These are phyloP conservation scores for Penicillium cinerascens DNA, from an alignment of 495 filamentous ascomycete species.

Conservation along the genomic window DNA sequence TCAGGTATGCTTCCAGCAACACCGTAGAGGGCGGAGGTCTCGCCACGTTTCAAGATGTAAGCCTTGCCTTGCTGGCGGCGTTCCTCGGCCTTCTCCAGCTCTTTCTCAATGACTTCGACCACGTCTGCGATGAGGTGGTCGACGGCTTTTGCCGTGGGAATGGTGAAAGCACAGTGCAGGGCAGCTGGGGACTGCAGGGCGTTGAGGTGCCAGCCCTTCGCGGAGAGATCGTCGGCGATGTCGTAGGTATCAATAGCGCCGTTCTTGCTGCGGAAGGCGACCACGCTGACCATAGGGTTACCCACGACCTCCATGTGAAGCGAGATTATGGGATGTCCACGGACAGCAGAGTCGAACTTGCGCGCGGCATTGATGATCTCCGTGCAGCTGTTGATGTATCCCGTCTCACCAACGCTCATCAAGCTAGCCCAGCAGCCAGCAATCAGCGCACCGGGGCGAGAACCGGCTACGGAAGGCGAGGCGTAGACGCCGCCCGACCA, in stretches of 20 bases:
- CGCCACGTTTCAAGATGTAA: conserved; percentile 49
- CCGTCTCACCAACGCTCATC: conserved; percentile 83
- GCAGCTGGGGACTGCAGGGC: conserved; percentile 87
- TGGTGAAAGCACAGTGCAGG: conserved; percentile 94
- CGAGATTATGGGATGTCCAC: conserved; percentile 58
- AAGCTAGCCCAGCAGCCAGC: conserved; percentile 90
- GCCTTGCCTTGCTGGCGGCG: conserved; percentile 61
- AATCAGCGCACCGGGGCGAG: conserved; percentile 87
- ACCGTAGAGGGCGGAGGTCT: conserved; percentile 88
- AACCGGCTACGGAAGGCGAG: conserved; percentile 85
- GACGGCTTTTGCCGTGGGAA: conserved; percentile 75
- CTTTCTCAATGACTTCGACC: conserved; percentile 70
- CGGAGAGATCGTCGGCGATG: conserved; percentile 77
- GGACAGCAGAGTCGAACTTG: conserved; percentile 74
- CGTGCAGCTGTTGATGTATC: conserved; percentile 81
- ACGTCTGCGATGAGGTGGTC: conserved; percentile 77
- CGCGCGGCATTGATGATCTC: conserved; percentile 85
- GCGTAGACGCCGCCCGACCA: conserved; percentile 97
- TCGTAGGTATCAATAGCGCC: conserved; percentile 77
- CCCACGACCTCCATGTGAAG: conserved; percentile 78
- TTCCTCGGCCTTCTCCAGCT: conserved; percentile 74
- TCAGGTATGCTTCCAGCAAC: conserved; percentile 93
- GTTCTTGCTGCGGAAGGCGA: conserved; percentile 75
- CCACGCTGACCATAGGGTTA: conserved; percentile 80
- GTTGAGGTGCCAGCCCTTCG: conserved; percentile 92